Percentiles rank a stretch among this genome's conserved stretches.
Evolutionary conservation across 345 rosid genomes (phyloP).

Genomic region (Acer negundo): DNA sequence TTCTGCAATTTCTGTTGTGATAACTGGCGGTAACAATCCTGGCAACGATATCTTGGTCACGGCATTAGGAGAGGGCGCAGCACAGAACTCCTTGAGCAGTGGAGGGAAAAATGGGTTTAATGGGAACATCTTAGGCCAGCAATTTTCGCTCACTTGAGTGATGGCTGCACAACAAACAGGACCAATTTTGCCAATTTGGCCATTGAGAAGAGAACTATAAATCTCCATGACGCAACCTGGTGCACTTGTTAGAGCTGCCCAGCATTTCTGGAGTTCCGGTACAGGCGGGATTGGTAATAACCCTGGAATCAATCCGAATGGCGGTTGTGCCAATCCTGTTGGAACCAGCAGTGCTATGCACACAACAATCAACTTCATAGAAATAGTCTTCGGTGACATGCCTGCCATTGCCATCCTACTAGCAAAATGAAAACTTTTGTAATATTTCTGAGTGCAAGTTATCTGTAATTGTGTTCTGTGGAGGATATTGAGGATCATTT

Average conservation of each 20-base stretch:
- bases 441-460: not conserved
- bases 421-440: not conserved
- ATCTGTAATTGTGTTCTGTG: not conserved
- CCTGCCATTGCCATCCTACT: not conserved
- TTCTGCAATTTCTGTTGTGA: not conserved
- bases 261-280: not conserved
- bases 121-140: slow-evolving; percentile 18
- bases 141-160: not conserved
- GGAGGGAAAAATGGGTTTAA: slow-evolving; percentile 1
- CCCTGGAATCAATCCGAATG: too few species aligned
- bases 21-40: not conserved
- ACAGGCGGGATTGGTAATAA: too few species aligned
- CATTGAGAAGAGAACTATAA: not conserved
- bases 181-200: slow-evolving; percentile 11
- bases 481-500: too few species aligned
- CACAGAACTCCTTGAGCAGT: not conserved
- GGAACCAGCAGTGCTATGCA: not conserved
- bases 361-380: not conserved
- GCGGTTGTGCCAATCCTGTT: not conserved
- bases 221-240: slow-evolving; percentile 7
- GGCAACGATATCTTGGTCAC: not conserved
- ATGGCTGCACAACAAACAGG: slow-evolving; percentile 17
- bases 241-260: not conserved
- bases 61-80: not conserved
- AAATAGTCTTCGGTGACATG: not conserved